A percentile compares a stretch with the other conserved stretches of the same genome.
Evolutionary conservation across 768 basidiomycete genomes (phyloP).

Genomic region (Pisolithus marmoratus): DNA sequence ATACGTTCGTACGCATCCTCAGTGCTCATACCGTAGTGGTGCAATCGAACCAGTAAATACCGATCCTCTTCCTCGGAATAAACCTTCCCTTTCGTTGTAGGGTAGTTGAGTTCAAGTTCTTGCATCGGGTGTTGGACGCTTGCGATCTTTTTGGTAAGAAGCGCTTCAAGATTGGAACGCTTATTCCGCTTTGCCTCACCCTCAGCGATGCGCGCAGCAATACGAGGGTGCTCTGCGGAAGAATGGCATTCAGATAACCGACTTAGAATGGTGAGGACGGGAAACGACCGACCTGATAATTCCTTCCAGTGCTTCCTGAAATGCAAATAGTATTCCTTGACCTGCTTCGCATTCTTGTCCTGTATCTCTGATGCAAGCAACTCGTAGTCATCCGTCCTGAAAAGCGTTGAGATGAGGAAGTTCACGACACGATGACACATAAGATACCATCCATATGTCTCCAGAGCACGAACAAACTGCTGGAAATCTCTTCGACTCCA

Average conservation of each 20-base stretch:
- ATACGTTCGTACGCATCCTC: slow-evolving; percentile 93
- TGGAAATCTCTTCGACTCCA: slow-evolving; percentile 96
- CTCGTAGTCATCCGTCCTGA: slow-evolving; percentile 59
- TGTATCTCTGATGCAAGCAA: slow-evolving; percentile 77
- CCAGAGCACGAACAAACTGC: slow-evolving; percentile 77
- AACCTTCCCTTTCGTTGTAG: slow-evolving; percentile 92
- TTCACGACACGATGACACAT: neutral
- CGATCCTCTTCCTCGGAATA: slow-evolving; percentile 97
- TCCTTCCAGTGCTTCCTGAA: slow-evolving; percentile 91
- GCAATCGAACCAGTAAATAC: slow-evolving; percentile 85
- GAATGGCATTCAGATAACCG: slow-evolving; percentile 15
- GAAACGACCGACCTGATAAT: slow-evolving; percentile 54
- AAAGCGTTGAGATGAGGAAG: neutral
- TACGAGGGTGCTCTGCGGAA: slow-evolving; percentile 62
- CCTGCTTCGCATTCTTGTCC: slow-evolving; percentile 75
- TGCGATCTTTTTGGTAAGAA: slow-evolving; percentile 77
- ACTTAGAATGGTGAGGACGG: no score
- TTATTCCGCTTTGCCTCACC: slow-evolving; percentile 89
- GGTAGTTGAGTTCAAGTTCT: slow-evolving; percentile 92
- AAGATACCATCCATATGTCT: slow-evolving; percentile 73
- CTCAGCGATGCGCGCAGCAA: slow-evolving; percentile 77
- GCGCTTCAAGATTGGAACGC: slow-evolving; percentile 70
- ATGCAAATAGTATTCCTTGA: slow-evolving; percentile 70
- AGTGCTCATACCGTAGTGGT: slow-evolving; percentile 83
- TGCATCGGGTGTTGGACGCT: slow-evolving; percentile 91